Evolutionary conservation across 2,329 filamentous ascomycete genomes (phyloP).

Genomic region (Ophiostoma himal-ulmi): DNA sequence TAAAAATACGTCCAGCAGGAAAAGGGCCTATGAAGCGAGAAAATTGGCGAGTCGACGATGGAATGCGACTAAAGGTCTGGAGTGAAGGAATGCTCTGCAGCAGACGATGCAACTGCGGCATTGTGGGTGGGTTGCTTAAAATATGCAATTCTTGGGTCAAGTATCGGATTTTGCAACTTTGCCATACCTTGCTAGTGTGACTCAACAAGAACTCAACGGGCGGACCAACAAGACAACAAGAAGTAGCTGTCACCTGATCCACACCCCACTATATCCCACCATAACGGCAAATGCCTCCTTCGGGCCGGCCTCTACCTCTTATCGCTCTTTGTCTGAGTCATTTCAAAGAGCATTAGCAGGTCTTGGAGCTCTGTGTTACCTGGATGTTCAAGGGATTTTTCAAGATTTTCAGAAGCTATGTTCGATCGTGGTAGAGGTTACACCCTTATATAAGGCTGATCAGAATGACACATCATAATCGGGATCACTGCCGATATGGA

Average conservation of each 20-base stretch:
- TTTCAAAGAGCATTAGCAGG: not conserved
- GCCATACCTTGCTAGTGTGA: not conserved
- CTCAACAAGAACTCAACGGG: conserved; percentile 1
- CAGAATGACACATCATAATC: not conserved
- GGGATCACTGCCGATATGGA: not conserved
- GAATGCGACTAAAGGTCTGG: not conserved
- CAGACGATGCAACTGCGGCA: not conserved
- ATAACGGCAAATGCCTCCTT: conserved; percentile 2
- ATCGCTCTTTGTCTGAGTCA: not conserved
- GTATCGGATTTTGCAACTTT: conserved; percentile 1
- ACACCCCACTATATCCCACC: conserved; percentile 8
- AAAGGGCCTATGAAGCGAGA: not conserved
- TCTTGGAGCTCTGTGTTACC: not conserved
- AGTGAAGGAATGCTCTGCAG: not conserved
- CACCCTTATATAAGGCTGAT: not conserved
- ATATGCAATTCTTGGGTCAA: not conserved
- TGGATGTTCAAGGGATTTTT: not conserved
- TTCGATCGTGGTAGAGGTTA: not conserved
- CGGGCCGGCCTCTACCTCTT: not conserved
- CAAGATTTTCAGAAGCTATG: not conserved
- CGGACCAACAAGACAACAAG: not conserved
- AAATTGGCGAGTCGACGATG: not conserved
- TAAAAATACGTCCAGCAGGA: not conserved
- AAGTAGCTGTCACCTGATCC: not conserved
- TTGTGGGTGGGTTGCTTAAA: not conserved